Conservation (phyloP, 1,284 basidiomycete genomes). For the Exobasidium rhododendri region DNA sequence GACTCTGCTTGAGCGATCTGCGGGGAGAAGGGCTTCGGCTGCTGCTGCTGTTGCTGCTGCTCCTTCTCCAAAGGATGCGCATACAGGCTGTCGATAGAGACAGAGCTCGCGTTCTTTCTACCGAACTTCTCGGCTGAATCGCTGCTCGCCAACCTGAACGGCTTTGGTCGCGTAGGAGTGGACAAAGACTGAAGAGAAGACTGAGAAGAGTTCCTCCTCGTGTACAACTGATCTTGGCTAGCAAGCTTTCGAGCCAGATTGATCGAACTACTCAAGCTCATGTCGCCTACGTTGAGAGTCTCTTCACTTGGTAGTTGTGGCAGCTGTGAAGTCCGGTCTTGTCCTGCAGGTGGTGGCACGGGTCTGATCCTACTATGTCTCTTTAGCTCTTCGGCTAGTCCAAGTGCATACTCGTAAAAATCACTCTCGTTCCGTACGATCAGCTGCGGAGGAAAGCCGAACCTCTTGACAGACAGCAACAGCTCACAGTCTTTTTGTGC, state of each 20-base stretch:
- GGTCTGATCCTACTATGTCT: constrained; percentile 37
- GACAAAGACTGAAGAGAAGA: background rate
- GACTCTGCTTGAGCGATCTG: background rate
- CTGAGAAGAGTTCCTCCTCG: background rate
- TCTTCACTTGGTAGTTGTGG: background rate
- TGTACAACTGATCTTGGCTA: background rate
- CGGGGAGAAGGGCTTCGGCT: no score
- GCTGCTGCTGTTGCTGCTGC: background rate
- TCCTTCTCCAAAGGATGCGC: background rate
- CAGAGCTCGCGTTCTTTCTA: background rate
- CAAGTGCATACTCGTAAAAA: constrained; percentile 42
- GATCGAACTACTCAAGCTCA: background rate
- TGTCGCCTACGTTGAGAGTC: background rate
- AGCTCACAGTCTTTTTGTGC: constrained; percentile 22
- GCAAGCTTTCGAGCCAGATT: background rate
- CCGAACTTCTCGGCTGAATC: background rate
- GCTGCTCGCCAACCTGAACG: background rate
- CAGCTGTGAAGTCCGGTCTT: background rate
- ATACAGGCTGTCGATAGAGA: no score
- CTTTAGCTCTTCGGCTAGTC: constrained; percentile 40
- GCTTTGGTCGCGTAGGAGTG: background rate
- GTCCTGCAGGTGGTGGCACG: constrained; percentile 24
- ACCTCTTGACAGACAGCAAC: constrained; percentile 45
- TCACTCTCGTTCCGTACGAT: constrained; percentile 50
- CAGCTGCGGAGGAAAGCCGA: constrained; percentile 37